These are phyloP conservation scores for Coemansia nantahalensis DNA, from an alignment of 192 early-diverging fungal genomes.

Conservation along the genomic window DNA sequence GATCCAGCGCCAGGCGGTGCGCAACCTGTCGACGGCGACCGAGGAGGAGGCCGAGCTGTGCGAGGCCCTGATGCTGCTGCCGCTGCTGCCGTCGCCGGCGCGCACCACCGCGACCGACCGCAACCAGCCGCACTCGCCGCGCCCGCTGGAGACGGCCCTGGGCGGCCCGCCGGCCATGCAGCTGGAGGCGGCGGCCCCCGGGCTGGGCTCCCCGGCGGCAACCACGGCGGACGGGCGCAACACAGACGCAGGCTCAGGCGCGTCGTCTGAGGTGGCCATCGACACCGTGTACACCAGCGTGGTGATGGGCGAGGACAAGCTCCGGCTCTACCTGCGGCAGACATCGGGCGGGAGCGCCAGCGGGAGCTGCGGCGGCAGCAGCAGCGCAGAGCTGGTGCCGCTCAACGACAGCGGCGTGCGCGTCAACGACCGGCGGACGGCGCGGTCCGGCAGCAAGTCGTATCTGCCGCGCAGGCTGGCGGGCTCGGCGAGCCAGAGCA, in stretches of 20 bases:
- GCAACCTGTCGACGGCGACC: slow-evolving; percentile 17
- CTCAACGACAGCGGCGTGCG: slow-evolving; percentile 44
- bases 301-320: slow-evolving; percentile 18
- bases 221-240: too few relatives aligned
- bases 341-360: background rate
- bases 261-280: slow-evolving; percentile 7
- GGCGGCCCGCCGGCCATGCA: slow-evolving; percentile 5
- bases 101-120: background rate
- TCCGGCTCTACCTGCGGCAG: slow-evolving; percentile 15
- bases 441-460: too few relatives aligned
- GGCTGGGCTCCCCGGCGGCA: too few relatives aligned
- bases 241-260: background rate
- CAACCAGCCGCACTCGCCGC: slow-evolving; percentile 4
- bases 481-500: background rate
- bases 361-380: background rate
- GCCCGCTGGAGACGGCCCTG: slow-evolving; percentile 7
- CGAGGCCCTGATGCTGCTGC: slow-evolving; percentile 5
- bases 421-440: slow-evolving; percentile 9
- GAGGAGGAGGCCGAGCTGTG: background rate
- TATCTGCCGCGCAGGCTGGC: background rate
- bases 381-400: background rate
- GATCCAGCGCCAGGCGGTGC: slow-evolving; percentile 40
- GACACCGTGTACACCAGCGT: slow-evolving; percentile 24
- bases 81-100: slow-evolving; percentile 18
- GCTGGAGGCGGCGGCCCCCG: too few relatives aligned